Evolutionary conservation across 2,329 filamentous ascomycete species (phyloP).

Genomic region (Talaromyces amestolkiae): DNA sequence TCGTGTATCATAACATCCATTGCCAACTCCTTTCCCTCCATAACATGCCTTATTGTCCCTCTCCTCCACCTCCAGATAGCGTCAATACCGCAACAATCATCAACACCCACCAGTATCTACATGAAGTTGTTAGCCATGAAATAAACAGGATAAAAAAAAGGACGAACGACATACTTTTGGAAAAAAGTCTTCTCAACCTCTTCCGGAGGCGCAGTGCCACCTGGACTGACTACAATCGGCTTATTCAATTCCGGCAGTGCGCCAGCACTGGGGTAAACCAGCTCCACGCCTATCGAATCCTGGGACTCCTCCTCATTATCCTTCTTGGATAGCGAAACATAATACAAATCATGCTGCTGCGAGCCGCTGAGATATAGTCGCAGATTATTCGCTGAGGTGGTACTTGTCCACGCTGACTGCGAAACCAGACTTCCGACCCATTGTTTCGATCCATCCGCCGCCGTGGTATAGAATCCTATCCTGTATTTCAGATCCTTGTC

Average conservation of each 20-base stretch:
- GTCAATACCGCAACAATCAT: conserved; percentile 42
- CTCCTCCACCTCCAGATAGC: conserved; percentile 42
- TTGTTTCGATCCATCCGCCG: conserved; percentile 32
- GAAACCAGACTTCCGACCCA: conserved; percentile 44
- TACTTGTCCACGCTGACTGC: conserved; percentile 30
- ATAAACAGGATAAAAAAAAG: neutral
- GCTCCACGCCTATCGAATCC: conserved; percentile 29
- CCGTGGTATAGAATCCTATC: conserved; percentile 50
- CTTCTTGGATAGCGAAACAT: conserved; percentile 36
- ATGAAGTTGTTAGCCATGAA: neutral
- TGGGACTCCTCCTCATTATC: conserved; percentile 22
- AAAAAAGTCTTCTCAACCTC: conserved; percentile 45
- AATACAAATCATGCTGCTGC: conserved; percentile 35
- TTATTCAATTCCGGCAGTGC: conserved; percentile 41
- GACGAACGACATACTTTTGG: conserved; percentile 39
- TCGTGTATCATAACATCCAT: conserved; percentile 3
- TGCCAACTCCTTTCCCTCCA: no score
- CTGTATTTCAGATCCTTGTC: conserved; percentile 51
- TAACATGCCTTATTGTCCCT: conserved; percentile 23
- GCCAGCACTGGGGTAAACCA: conserved; percentile 34
- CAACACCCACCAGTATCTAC: conserved; percentile 50
- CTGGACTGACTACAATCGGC: conserved; percentile 39
- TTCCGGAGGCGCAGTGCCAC: conserved; percentile 39
- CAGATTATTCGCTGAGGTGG: conserved; percentile 30
- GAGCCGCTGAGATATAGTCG: conserved; percentile 39